phyloP scores from a whole-genome alignment of 352 stramenopile species.

The Phytophthora hybrid region DNA sequence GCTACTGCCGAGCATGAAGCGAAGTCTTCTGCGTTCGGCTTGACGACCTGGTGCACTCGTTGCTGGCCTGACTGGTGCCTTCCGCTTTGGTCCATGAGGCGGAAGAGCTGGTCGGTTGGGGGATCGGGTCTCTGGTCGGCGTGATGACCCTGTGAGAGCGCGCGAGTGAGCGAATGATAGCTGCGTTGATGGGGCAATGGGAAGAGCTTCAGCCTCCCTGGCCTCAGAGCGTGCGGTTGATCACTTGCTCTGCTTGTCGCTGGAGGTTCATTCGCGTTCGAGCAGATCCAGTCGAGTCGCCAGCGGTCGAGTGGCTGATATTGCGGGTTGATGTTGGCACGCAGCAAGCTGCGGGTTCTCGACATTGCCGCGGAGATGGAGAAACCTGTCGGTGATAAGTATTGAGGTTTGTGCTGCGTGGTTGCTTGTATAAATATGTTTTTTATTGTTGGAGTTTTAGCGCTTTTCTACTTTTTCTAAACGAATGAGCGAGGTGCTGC shows the following conservation, averaged over 20 bases:
- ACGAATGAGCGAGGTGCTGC: constrained; percentile 30
- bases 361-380: not conserved
- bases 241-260: constrained; percentile 10
- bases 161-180: constrained; percentile 4
- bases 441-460: constrained; percentile 61
- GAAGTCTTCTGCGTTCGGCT: not conserved
- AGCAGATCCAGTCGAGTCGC: constrained; percentile 7
- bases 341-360: not conserved
- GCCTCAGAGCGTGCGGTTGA: constrained; percentile 1
- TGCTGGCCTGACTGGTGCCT: too few relatives aligned
- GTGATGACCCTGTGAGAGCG: constrained; percentile 5
- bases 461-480: constrained; percentile 79
- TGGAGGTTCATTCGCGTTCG: constrained; percentile 15
- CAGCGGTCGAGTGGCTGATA: constrained; percentile 6
- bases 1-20: not conserved
- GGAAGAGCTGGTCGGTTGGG: constrained; percentile 4
- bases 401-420: constrained; percentile 27
- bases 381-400: not conserved
- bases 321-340: not conserved
- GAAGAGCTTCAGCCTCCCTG: constrained; percentile 25
- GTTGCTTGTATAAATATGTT: constrained; percentile 61
- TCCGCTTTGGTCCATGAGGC: not conserved
- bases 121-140: constrained; percentile 5
- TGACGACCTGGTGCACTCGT: not conserved
- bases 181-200: not conserved